Conservation (phyloP, 2,329 filamentous ascomycete genomes). For the Cercospora beticola region DNA sequence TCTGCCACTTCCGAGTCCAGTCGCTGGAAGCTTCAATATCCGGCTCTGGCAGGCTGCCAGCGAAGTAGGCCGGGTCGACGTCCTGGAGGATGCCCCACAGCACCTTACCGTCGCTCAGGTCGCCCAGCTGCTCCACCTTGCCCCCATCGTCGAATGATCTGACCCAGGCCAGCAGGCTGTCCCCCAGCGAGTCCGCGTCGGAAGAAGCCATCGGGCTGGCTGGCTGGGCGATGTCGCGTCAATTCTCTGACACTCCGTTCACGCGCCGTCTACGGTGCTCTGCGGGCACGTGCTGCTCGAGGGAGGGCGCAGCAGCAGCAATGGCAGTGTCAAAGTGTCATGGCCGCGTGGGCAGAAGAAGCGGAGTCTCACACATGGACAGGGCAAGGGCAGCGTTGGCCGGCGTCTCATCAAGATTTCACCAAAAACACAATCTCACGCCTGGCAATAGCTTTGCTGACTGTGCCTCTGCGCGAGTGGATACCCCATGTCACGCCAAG, state of each 20-base stretch:
- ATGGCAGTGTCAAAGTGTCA: background rate
- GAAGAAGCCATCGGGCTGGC: slow-evolving; percentile 24
- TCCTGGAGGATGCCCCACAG: slow-evolving; percentile 51
- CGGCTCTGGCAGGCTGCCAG: slow-evolving; percentile 48
- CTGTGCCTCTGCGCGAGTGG: background rate
- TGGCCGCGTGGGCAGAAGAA: background rate
- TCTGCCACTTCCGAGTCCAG: slow-evolving; percentile 55
- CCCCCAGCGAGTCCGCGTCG: slow-evolving; percentile 29
- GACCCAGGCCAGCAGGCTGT: slow-evolving; percentile 41
- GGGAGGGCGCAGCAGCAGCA: background rate
- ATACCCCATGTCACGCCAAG: background rate
- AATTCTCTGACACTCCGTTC: background rate
- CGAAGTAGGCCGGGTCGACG: slow-evolving; percentile 51
- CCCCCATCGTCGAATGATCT: slow-evolving; percentile 46
- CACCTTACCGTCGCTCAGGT: slow-evolving; percentile 49
- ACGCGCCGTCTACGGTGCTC: background rate
- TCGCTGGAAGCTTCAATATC: slow-evolving; percentile 46
- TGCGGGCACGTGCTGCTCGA: background rate
- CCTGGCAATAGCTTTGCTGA: background rate
- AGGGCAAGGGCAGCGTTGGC: background rate
- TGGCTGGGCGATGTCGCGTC: background rate
- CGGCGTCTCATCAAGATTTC: background rate
- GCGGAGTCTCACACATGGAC: background rate
- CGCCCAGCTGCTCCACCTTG: slow-evolving; percentile 41
- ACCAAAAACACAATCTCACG: background rate